Evolutionary conservation across 805 yeast genomes (phyloP).

Genomic region (Cyberlindnera meyerae): DNA sequence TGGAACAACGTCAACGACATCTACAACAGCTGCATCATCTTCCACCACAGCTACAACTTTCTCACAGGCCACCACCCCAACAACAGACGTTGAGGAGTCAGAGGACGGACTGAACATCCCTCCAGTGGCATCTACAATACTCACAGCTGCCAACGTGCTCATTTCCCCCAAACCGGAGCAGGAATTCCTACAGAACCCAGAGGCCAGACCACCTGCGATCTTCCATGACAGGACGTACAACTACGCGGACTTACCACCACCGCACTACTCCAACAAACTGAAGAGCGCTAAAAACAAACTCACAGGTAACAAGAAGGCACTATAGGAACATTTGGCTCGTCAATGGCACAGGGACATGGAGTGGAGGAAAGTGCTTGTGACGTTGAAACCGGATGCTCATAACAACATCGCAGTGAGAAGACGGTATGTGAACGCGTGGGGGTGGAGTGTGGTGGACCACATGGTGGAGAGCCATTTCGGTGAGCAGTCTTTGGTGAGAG

Average conservation of each 20-base stretch:
- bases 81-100: slow-evolving; percentile 1
- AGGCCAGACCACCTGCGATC: slow-evolving; percentile 56
- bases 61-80: no score
- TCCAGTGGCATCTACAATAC: slow-evolving; percentile 72
- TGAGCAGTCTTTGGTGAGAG: slow-evolving; percentile 2
- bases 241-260: slow-evolving; percentile 60
- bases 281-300: not conserved
- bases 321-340: slow-evolving; percentile 74
- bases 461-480: slow-evolving; percentile 51
- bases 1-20: no score
- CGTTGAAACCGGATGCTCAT: slow-evolving; percentile 88
- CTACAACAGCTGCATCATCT: no score
- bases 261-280: slow-evolving; percentile 29
- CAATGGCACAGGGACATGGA: slow-evolving; percentile 78
- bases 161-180: slow-evolving; percentile 76
- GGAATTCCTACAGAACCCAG: slow-evolving; percentile 65
- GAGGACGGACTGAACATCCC: slow-evolving; percentile 36
- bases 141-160: slow-evolving; percentile 72
- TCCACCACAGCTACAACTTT: no score
- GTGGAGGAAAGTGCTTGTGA: slow-evolving; percentile 91
- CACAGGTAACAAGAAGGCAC: slow-evolving; percentile 13
- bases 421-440: slow-evolving; percentile 86
- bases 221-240: slow-evolving; percentile 77
- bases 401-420: slow-evolving; percentile 88
- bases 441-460: slow-evolving; percentile 91